Evolutionary conservation across 805 yeast species (phyloP).

Genomic region (Candida quercuum): DNA sequence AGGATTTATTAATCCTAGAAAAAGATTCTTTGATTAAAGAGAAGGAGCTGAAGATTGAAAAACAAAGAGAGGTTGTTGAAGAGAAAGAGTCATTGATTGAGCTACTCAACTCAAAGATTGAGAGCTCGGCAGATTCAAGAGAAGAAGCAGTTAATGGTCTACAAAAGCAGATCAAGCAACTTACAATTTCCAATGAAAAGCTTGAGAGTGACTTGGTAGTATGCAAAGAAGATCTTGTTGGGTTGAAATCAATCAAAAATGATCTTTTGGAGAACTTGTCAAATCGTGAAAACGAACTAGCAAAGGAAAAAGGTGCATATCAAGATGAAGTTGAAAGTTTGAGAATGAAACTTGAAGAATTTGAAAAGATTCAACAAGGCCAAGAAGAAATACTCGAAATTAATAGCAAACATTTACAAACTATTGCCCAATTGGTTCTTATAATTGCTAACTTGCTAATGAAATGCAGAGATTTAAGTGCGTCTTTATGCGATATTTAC

Average conservation of each 20-base stretch:
- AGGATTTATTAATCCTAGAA: no score
- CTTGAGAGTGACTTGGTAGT: constrained; percentile 13
- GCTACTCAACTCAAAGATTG: neutral
- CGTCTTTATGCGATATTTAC: constrained; percentile 25
- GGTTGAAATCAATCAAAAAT: constrained; percentile 39
- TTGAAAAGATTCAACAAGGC: constrained; percentile 42
- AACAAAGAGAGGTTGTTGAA: no score
- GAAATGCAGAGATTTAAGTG: constrained; percentile 40
- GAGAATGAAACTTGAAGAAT: constrained; percentile 38
- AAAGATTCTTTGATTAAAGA: no score
- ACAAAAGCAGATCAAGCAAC: constrained; percentile 3
- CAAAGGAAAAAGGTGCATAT: constrained; percentile 44
- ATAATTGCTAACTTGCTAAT: constrained; percentile 24
- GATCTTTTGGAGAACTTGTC: constrained; percentile 67
- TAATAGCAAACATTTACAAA: constrained; percentile 20
- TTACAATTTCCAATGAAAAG: constrained; percentile 1
- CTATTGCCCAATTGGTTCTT: constrained; percentile 26
- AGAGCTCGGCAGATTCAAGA: neutral
- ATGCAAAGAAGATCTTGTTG: constrained; percentile 22
- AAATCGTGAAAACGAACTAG: constrained; percentile 54
- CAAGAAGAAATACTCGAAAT: constrained; percentile 29
- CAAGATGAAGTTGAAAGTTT: constrained; percentile 46
- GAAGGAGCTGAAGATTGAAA: constrained; percentile 1
- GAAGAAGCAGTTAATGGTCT: neutral
- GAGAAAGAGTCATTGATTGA: constrained; percentile 2